Evolutionary conservation across 805 yeast genomes (phyloP), one percentile per base, ranked within the genome.

Genomic region (Schwanniomyces polymorphus): DNA sequence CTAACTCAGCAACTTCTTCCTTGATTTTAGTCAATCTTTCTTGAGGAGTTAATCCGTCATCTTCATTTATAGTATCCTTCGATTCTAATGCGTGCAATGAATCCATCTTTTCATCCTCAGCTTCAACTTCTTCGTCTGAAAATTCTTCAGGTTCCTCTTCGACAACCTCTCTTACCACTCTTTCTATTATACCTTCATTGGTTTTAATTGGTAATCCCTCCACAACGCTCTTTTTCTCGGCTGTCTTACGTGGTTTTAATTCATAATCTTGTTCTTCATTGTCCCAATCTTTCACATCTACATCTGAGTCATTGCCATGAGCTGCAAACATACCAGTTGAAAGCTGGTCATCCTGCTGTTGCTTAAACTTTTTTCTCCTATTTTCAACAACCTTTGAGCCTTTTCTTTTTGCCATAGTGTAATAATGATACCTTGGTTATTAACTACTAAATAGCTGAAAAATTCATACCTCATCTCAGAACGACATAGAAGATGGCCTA

Each of bases 121-220:
- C 55, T 4, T 41, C 37, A 6, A 34, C 58, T 7, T 45, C 51
- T 34, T 48, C 56, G 25, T 41, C 58, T 42, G 50, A 57, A 31
- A 56, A 60, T 38, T 52, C 60, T 9, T 33, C 44, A 31, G 23
- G 27, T 5, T 28, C 21, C 43, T 60, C 60, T 46, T 58, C 56
- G 4, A 47, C 52, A 16, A 50, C 50, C 50, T 64, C 71, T 56
- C 69, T 72, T 52, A 81, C 61, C 6, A 84, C 88, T 57, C 96
- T 76, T 64, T 85, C 81, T n/a, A 92, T 73, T 44, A 73, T 77
- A 45, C 97, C 97, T 51, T 82, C 88, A 12, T 76, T 74, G 4
- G 76, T 72, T 57, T 86, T 87, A 45, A 91, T 88, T 0, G 98
- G 98, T 46, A 92, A 74, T 9, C 86, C 85, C 60, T 88, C 97